Base-by-base conservation (phyloP, 2,329 filamentous ascomycete species). In the Simplicillium aogashimaense region DNA sequence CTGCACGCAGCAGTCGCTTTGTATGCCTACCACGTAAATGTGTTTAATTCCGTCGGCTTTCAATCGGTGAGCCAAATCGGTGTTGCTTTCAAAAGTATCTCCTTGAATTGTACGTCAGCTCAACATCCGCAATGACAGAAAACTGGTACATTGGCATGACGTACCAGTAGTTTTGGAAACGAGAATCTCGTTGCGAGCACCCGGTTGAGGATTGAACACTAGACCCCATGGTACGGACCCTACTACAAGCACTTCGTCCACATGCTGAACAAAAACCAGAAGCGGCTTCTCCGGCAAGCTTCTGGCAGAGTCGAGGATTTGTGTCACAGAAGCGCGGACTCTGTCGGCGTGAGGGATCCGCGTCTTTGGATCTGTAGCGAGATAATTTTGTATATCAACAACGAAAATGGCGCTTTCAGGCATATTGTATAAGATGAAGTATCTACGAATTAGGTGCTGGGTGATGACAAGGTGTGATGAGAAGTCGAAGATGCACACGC, bases 311-410 rank as follows among this genome's bases (percentile, higher is more conserved):
- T 43, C 33, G 9, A 58, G 44, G 31, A 59, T 54, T 17, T 42
- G 38, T 7, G 40, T 34, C 14, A 42, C 48, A 4, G 50, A 50
- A n/a, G 37, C 36, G 9, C 28, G 37, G 40, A 60, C 44, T 3
- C 53, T 47, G 1, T 46, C 51, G 2, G 54, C 48, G 38, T 53
- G 39, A 2, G 54, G 51, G 31, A 58, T 50, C 11, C 42, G 36
- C 12, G 53, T 56, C 12, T 41, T 16, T 2, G 51, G 48, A 38
- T 54, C 45, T 0, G 37, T 39, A 8, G 52, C 51, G 29, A 58
- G 51, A 28, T 54, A 53, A 33, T 54, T 51, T 36, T 60, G 56
- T 43, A 60, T 56, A 47, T 60, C 57, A 37, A 60, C 53, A 20
- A 59, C 52, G 39, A 60, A 59, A 29, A 60, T 53, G 12, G 55